A percentile compares a stretch with the other conserved stretches of the same genome.
Evolutionary conservation across 228 moss, liverwort and hornwort genomes (phyloP).

Genomic region (Sphagnum fallax): DNA sequence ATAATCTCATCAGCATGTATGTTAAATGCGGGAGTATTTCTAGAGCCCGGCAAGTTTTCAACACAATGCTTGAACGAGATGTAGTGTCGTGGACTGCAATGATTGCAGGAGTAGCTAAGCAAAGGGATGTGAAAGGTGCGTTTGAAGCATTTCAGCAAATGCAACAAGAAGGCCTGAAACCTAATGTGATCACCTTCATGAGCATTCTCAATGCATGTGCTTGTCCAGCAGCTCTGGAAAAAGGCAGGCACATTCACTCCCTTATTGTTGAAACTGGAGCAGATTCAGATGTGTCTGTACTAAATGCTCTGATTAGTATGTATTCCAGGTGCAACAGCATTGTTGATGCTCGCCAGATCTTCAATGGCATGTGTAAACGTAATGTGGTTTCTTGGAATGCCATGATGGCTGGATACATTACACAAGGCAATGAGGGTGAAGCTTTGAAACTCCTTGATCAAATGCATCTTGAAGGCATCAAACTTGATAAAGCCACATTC

Average conservation of each 20-base stretch:
- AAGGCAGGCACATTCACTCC: constrained; percentile 25
- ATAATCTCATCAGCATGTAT: constrained; percentile 46
- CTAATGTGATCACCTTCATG: constrained; percentile 43
- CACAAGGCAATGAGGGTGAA: not conserved
- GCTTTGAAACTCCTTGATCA: not conserved
- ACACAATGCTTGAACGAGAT: constrained; percentile 26
- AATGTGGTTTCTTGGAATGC: constrained; percentile 6
- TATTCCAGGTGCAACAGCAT: constrained; percentile 2
- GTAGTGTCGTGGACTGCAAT: constrained; percentile 53
- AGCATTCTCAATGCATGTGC: constrained; percentile 44
- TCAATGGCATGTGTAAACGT: not conserved
- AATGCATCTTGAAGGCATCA: constrained; percentile 3
- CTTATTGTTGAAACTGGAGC: constrained; percentile 32
- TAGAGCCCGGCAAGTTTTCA: constrained; percentile 35
- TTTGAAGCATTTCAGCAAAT: constrained; percentile 30
- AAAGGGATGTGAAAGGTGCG: constrained; percentile 29
- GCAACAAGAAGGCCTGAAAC: constrained; percentile 21
- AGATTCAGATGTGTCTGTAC: constrained; percentile 29
- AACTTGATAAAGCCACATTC: constrained; percentile 1
- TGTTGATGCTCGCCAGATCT: not conserved
- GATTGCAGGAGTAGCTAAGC: constrained; percentile 43
- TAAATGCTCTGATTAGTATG: constrained; percentile 1
- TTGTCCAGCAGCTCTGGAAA: constrained; percentile 12
- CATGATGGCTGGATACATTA: not conserved
- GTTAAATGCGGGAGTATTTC: constrained; percentile 39